Conservation (phyloP, 164 flowering plant species). For the Aristolochia fimbriata region DNA sequence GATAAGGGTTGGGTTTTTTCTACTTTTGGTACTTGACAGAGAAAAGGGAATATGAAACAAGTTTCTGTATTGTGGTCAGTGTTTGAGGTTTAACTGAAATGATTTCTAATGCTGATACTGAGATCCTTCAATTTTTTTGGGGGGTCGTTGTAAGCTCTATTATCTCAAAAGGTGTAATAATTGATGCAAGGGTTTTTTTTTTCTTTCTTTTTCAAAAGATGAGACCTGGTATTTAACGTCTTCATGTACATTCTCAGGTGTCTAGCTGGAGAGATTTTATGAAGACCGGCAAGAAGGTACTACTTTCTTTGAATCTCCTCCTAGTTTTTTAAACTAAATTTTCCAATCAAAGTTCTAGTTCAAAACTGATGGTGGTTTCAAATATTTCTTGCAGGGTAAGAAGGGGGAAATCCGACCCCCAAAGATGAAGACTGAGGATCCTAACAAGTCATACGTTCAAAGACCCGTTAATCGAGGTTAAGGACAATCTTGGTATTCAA, state of each 20-base stretch:
- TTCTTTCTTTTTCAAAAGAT: too few relatives aligned
- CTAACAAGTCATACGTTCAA: conserved; percentile 96
- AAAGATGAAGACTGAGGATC: conserved; percentile 97
- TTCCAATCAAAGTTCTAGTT: neutral
- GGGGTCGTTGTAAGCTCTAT: too few relatives aligned
- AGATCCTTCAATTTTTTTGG: too few relatives aligned
- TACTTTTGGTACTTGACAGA: too few relatives aligned
- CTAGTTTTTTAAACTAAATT: neutral
- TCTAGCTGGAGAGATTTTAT: conserved; percentile 99
- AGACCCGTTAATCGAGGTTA: conserved; percentile 79
- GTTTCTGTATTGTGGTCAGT: too few relatives aligned
- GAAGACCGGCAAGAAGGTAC: conserved; percentile 92
- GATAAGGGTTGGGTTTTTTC: too few relatives aligned
- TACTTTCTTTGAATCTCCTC: neutral
- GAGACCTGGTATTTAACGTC: neutral
- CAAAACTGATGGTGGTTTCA: neutral
- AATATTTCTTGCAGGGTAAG: conserved; percentile 46
- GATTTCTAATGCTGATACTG: too few relatives aligned
- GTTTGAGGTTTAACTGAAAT: too few relatives aligned
- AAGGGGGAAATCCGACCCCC: conserved; percentile 97
- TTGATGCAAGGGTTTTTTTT: too few relatives aligned
- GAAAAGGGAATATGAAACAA: too few relatives aligned
- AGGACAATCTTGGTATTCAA: too few relatives aligned
- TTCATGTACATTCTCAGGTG: conserved; percentile 45
- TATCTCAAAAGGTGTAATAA: too few relatives aligned